Evolutionary conservation across 192 early-diverging fungal species (phyloP).

Genomic region (Mortierella hygrophila): DNA sequence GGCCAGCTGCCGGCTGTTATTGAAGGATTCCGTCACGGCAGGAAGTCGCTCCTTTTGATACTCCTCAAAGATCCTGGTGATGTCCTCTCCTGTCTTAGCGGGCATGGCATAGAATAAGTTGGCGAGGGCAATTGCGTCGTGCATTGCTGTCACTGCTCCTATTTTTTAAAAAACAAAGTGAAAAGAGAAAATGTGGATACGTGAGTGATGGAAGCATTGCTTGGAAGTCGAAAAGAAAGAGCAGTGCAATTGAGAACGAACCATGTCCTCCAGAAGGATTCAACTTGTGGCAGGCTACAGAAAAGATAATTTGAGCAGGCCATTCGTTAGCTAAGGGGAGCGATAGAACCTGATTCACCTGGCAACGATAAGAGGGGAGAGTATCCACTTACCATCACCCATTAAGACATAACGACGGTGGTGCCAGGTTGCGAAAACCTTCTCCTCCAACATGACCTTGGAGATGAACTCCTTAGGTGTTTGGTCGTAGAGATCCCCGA

Average conservation of each 20-base stretch:
- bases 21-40: not conserved
- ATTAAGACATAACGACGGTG: not conserved
- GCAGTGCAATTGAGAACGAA: not conserved
- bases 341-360: not conserved
- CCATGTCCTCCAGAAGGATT: not conserved
- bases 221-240: not conserved
- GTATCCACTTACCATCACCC: not conserved
- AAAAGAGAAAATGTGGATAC: not conserved
- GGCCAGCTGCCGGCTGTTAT: not conserved
- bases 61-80: not conserved
- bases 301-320: not conserved
- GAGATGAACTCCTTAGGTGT: slow-evolving; percentile 2
- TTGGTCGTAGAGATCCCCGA: not conserved
- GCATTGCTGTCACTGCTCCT: not conserved
- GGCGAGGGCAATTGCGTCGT: not conserved
- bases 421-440: slow-evolving; percentile 4
- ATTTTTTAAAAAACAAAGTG: not conserved
- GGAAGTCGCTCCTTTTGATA: not conserved
- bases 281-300: not conserved
- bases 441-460: not conserved
- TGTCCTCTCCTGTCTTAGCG: not conserved
- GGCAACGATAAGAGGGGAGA: not conserved
- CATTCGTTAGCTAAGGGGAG: not conserved
- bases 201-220: not conserved
- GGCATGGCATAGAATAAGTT: not conserved